These are phyloP conservation scores for Pestalotiopsis sp. DNA, from an alignment of 2,329 filamentous ascomycete species.

Conservation along the genomic window DNA sequence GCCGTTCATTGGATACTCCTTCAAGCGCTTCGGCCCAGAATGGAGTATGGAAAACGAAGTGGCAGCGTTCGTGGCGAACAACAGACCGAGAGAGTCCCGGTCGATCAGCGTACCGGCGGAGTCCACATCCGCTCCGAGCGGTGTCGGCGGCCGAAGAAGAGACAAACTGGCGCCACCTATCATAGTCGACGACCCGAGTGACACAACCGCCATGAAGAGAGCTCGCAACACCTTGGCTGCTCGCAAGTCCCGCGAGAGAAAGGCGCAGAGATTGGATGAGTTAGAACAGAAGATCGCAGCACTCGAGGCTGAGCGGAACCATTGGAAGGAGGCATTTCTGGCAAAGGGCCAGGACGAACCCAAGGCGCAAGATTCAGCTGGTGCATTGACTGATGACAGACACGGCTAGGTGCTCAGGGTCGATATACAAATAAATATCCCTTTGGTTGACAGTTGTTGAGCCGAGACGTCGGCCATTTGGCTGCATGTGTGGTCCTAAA, in stretches of 20 bases:
- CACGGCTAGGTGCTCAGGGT: neutral
- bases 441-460: neutral
- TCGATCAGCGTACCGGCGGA: neutral
- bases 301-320: neutral
- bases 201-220: neutral
- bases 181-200: neutral
- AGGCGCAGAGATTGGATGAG: neutral
- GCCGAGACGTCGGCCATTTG: too few relatives aligned
- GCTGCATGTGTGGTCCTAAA: too few relatives aligned
- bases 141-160: neutral
- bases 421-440: neutral
- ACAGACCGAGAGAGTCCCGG: too few relatives aligned
- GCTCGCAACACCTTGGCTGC: neutral
- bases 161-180: neutral
- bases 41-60: too few relatives aligned
- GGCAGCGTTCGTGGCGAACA: too few relatives aligned
- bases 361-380: neutral
- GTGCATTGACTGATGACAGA: neutral
- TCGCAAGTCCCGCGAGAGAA: neutral
- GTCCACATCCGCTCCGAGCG: neutral
- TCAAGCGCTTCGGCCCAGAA: too few relatives aligned
- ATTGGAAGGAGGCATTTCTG: neutral
- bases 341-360: neutral
- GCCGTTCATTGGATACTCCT: too few relatives aligned
- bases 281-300: neutral